Evolutionary conservation across 257 asterid genomes (phyloP).

Genomic region (Ophiorrhiza pumila): DNA sequence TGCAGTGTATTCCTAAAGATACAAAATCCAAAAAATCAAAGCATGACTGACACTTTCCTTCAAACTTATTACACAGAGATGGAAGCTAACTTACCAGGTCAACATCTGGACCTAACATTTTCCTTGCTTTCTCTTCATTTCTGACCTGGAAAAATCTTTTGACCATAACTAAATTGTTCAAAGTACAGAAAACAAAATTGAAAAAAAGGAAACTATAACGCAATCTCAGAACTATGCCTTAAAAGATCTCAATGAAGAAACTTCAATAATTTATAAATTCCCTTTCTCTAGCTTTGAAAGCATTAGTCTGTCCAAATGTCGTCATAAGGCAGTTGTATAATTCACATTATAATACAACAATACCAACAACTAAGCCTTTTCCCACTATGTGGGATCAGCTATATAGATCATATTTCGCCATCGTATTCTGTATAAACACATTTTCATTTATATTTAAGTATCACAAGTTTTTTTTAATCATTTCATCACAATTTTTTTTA

Average conservation of each 20-base stretch:
- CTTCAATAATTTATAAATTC: neutral
- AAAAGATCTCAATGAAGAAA: neutral
- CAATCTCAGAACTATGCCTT: neutral
- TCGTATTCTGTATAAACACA: no score
- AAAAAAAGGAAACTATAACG: neutral
- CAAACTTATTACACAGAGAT: slow-evolving; percentile 4
- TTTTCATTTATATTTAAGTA: no score
- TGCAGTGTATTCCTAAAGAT: neutral
- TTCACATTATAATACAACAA: neutral
- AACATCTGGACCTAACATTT: slow-evolving; percentile 82
- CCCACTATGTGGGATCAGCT: no score
- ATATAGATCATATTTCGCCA: no score
- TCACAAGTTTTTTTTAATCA: no score
- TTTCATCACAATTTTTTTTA: no score
- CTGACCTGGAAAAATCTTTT: slow-evolving; percentile 58
- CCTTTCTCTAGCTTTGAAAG: neutral
- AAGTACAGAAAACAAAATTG: neutral
- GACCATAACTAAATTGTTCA: neutral
- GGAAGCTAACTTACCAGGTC: slow-evolving; percentile 62
- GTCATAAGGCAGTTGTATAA: neutral
- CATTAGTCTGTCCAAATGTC: neutral
- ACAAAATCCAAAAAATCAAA: neutral
- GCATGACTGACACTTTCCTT: neutral
- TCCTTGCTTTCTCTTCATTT: slow-evolving; percentile 92
- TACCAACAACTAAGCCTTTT: no score